Conservation (phyloP, 306 rosid genomes). For the Geum urbanum region DNA sequence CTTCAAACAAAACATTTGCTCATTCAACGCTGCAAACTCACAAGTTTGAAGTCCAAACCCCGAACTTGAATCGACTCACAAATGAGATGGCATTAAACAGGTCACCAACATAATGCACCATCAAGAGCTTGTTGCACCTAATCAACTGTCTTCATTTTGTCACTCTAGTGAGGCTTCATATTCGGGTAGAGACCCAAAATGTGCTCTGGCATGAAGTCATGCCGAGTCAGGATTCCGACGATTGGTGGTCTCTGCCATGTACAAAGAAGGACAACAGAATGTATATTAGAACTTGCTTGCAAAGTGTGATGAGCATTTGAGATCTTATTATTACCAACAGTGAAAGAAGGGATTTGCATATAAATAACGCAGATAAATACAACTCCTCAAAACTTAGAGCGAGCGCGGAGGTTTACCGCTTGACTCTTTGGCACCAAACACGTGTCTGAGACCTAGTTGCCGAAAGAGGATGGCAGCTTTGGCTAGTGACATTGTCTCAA, state of each 20-base stretch:
- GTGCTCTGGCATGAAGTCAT: conserved; percentile 94
- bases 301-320: neutral
- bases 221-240: conserved; percentile 88
- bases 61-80: neutral
- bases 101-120: neutral
- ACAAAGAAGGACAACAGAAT: neutral
- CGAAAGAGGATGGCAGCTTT: conserved; percentile 80
- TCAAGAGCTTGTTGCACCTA: neutral
- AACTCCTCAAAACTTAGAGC: neutral
- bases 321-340: neutral
- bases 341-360: neutral
- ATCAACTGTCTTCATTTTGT: conserved; percentile 23
- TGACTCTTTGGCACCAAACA: conserved; percentile 66
- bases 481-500: conserved; percentile 74
- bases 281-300: neutral
- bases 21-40: neutral
- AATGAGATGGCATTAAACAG: neutral
- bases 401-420: conserved; percentile 43
- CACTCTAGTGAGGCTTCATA: conserved; percentile 35
- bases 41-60: neutral
- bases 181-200: conserved; percentile 78
- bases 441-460: conserved; percentile 72
- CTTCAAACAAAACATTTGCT: neutral
- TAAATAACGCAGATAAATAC: neutral
- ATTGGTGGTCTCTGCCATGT: conserved; percentile 77